Evolutionary conservation across 2,329 filamentous ascomycete genomes (phyloP).

Genomic region (Neofusicoccum laricinum): DNA sequence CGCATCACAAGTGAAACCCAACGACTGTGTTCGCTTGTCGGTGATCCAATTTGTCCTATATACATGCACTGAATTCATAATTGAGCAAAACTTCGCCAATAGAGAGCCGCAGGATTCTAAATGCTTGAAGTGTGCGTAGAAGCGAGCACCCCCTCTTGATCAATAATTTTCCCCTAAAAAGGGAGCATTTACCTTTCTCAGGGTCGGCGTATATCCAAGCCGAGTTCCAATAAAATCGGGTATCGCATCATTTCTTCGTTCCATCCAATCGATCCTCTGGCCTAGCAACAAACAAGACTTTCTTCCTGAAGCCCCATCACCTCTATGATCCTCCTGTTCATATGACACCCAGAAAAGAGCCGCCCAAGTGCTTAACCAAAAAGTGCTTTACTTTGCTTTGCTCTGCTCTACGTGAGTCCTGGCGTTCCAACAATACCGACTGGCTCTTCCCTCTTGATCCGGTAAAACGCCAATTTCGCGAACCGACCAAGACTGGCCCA

Average conservation of each 20-base stretch:
- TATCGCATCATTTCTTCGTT: constrained; percentile 13
- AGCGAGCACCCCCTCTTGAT: too few species aligned
- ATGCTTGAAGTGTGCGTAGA: too few species aligned
- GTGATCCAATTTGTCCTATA: too few species aligned
- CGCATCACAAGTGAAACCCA: too few species aligned
- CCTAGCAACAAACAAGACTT: too few species aligned
- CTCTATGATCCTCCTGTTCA: neutral
- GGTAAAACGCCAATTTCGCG: constrained; percentile 79
- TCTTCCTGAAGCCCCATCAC: neutral
- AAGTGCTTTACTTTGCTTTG: neutral
- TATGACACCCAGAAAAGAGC: neutral
- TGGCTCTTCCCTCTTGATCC: constrained; percentile 63
- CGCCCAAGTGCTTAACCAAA: too few species aligned
- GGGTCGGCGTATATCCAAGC: neutral
- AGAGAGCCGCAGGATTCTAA: too few species aligned
- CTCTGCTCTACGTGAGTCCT: neutral
- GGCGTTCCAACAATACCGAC: neutral
- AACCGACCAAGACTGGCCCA: constrained; percentile 85
- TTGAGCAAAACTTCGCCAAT: too few species aligned
- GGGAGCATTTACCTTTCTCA: too few species aligned
- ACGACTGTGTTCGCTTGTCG: too few species aligned
- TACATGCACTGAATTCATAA: too few species aligned
- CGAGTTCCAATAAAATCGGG: neutral
- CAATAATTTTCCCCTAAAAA: too few species aligned
- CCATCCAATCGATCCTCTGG: neutral